A percentile compares a stretch with the other conserved stretches of the same genome.
These are phyloP conservation scores for Arthrobotrys megalospora DNA, from an alignment of 2,329 filamentous ascomycete species.

Conservation along the genomic window DNA sequence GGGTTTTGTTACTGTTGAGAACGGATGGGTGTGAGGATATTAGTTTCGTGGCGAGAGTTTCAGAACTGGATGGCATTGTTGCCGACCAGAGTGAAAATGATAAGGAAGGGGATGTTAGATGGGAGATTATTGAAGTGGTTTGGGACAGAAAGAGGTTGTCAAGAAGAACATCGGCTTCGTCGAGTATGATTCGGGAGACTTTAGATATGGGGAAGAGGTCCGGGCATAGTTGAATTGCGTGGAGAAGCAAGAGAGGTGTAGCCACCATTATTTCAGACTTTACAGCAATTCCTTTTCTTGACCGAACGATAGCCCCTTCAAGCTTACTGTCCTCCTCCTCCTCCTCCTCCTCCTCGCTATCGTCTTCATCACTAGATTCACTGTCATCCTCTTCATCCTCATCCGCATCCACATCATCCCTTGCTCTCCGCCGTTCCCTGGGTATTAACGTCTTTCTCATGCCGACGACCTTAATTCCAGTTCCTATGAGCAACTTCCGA, in stretches of 20 bases:
- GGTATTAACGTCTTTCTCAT: conserved; percentile 84
- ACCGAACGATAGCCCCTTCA: conserved; percentile 60
- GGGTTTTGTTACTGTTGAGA: conserved; percentile 63
- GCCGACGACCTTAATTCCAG: conserved; percentile 82
- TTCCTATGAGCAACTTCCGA: conserved; percentile 82
- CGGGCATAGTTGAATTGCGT: conserved; percentile 74
- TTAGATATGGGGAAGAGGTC: conserved; percentile 73
- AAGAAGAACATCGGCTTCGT: conserved; percentile 95
- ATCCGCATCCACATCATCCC: conserved; percentile 64
- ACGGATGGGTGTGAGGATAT: conserved; percentile 52
- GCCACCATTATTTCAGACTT: conserved; percentile 85
- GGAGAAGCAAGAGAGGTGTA: conserved; percentile 83
- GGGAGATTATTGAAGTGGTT: conserved; percentile 76
- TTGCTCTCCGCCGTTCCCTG: conserved; percentile 50
- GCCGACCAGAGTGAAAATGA: conserved; percentile 92
- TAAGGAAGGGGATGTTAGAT: conserved; percentile 74
- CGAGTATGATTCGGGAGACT: conserved; percentile 82
- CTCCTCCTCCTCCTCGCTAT: conserved; percentile 66
- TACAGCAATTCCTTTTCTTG: conserved; percentile 69
- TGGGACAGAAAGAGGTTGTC: conserved; percentile 92
- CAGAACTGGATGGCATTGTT: conserved; percentile 94
- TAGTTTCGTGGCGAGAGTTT: conserved; percentile 80
- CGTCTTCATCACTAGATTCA: conserved; percentile 65
- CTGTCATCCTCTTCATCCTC: conserved; percentile 65
- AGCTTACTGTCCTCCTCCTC: conserved; percentile 67